These are phyloP conservation scores for Calonectria ilicicola DNA, from an alignment of 2,329 filamentous ascomycete genomes.

Conservation along the genomic window DNA sequence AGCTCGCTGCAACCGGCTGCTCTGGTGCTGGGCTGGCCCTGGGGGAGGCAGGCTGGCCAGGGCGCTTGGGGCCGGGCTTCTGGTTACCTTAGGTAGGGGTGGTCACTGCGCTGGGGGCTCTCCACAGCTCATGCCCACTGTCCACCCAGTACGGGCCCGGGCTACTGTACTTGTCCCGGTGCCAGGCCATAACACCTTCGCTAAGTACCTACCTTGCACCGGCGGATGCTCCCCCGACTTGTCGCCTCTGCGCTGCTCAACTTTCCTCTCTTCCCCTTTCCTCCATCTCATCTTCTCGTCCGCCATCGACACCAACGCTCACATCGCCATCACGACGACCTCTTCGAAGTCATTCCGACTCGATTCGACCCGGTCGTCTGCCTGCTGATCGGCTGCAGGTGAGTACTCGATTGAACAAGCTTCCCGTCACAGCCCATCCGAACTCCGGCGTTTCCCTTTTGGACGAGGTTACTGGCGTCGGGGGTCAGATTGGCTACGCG, in stretches of 20 bases:
- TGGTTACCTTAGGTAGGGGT: slow-evolving; percentile 8
- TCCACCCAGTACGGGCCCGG: slow-evolving; percentile 9
- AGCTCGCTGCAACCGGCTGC: slow-evolving; percentile 38
- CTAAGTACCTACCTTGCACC: slow-evolving; percentile 13
- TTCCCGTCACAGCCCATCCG: not conserved
- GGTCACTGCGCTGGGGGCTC: slow-evolving; percentile 21
- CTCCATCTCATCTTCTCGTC: slow-evolving; percentile 29
- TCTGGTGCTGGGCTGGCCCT: slow-evolving; percentile 16
- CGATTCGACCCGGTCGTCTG: slow-evolving; percentile 18
- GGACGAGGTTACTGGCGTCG: slow-evolving; percentile 3
- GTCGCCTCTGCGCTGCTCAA: slow-evolving; percentile 26
- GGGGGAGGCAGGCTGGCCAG: slow-evolving; percentile 7
- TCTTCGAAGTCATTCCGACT: slow-evolving; percentile 17
- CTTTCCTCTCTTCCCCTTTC: slow-evolving; percentile 41
- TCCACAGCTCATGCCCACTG: slow-evolving; percentile 14
- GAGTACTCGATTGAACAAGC: slow-evolving; percentile 18
- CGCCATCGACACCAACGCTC: slow-evolving; percentile 14
- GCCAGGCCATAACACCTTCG: slow-evolving; percentile 11
- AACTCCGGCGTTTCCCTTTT: not conserved
- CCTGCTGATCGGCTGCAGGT: slow-evolving; percentile 24
- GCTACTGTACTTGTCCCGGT: slow-evolving; percentile 3
- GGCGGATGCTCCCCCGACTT: slow-evolving; percentile 23
- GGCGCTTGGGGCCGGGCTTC: slow-evolving; percentile 14
- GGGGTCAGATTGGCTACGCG: slow-evolving; percentile 7
- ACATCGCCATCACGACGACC: slow-evolving; percentile 31